Conservation (phyloP, 345 rosid species). For the Hibiscus trionum region DNA sequence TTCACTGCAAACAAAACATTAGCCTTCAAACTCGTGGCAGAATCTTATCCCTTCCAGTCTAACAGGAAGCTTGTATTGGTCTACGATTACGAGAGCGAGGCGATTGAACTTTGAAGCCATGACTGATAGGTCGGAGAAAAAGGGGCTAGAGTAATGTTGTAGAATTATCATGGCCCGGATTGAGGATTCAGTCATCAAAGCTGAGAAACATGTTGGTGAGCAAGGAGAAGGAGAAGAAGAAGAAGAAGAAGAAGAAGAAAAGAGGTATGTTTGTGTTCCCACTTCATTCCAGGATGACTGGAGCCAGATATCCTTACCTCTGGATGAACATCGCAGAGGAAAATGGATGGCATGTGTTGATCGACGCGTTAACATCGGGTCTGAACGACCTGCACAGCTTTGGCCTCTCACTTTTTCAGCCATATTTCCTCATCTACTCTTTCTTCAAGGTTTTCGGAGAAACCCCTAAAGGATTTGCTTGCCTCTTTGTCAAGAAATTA, state of each 20-base stretch:
- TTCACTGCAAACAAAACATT: conserved; percentile 82
- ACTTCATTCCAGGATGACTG: conserved; percentile 75
- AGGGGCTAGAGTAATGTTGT: conserved; percentile 66
- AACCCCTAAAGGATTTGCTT: conserved; percentile 87
- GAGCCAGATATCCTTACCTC: conserved; percentile 76
- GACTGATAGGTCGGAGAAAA: conserved; percentile 50
- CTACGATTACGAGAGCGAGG: conserved; percentile 84
- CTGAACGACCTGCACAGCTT: conserved; percentile 94
- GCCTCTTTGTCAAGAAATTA: conserved; percentile 86
- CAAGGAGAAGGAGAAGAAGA: conserved; percentile 17
- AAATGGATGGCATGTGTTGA: conserved; percentile 82
- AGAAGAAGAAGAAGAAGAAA: conserved; percentile 44
- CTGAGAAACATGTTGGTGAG: conserved; percentile 51
- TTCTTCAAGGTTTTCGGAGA: conserved; percentile 89
- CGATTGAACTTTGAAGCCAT: conserved; percentile 70
- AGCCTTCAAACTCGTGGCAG: conserved; percentile 83
- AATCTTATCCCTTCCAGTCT: conserved; percentile 69
- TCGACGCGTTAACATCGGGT: conserved; percentile 82
- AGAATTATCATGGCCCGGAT: conserved; percentile 86
- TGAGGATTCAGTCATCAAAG: conserved; percentile 58
- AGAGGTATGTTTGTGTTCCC: conserved; percentile 85
- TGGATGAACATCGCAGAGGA: conserved; percentile 88
- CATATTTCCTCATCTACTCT: conserved; percentile 77
- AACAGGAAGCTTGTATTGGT: conserved; percentile 60
- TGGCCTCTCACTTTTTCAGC: conserved; percentile 71